Base-by-base conservation (phyloP, 192 early-diverging fungal species). In the Fimicolochytrium jonesii region DNA sequence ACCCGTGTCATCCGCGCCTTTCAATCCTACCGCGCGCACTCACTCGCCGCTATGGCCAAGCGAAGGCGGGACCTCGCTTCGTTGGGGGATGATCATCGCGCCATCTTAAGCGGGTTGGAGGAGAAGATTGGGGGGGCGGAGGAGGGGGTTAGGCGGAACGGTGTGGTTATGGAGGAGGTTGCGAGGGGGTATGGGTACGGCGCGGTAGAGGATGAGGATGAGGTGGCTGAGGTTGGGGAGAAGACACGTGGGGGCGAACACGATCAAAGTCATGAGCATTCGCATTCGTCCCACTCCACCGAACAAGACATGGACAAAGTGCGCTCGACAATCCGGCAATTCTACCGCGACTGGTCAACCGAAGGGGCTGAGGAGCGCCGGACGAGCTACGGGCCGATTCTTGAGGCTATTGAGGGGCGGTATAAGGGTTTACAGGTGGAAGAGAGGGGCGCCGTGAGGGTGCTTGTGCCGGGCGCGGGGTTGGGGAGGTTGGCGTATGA, bases 251-350 rank as follows among this genome's bases (percentile, higher is more conserved):
- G n/a, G n/a, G n/a, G n/a, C n/a, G n/a, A n/a, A n/a, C n/a, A n/a
- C n/a, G n/a, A n/a, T n/a, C n/a, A n/a, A n/a, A n/a, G n/a, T n/a
- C n/a, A n/a, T n/a, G n/a, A n/a, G n/a, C n/a, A n/a, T n/a, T n/a
- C n/a, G n/a, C n/a, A n/a, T n/a, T n/a, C n/a, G n/a, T n/a, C n/a
- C n/a, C n/a, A n/a, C n/a, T n/a, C n/a, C n/a, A n/a, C n/a, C n/a
- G n/a, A n/a, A n/a, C n/a, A n/a, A n/a, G n/a, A n/a, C n/a, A 91
- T 94, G 86, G 92, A 93, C 57, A 95, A 93, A 59, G 81, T 97
- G 10, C 78, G 88, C 25, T 88, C 86, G 50, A 97, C 92, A 0
- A 70, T 98, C 49, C 86, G 89, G 59, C 96, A 97, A 67, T 91
- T 97, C 82, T 92, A 93, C 30, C 78, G 96, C 22, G 96, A 99